Percentiles rank a stretch among this genome's conserved stretches.
Conservation (phyloP, 768 basidiomycete species). For the Boletales sp. region DNA sequence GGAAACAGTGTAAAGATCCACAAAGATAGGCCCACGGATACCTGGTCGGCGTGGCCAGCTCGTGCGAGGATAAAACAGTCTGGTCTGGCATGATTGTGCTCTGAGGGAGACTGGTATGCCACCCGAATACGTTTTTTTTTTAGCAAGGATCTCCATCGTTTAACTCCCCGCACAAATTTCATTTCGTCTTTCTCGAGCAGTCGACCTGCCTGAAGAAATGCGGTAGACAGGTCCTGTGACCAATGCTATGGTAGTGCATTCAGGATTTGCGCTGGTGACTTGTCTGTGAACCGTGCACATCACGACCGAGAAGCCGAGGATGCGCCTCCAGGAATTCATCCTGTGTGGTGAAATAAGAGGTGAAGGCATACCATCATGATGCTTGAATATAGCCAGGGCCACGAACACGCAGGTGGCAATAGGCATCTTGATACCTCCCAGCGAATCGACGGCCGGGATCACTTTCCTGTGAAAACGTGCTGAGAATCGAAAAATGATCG, state of each 20-base stretch:
- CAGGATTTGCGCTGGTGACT: background rate
- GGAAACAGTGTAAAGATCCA: background rate
- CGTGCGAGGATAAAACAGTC: background rate
- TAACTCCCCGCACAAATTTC: constrained; percentile 15
- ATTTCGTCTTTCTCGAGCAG: constrained; percentile 13
- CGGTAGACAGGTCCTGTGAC: constrained; percentile 20
- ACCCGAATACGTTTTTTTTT: background rate
- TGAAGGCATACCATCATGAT: background rate
- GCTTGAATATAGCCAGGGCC: background rate
- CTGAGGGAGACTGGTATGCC: background rate
- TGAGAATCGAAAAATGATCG: background rate
- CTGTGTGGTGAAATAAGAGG: no score
- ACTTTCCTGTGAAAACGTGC: background rate
- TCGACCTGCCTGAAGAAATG: background rate
- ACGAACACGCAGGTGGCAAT: no score
- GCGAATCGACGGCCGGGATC: background rate
- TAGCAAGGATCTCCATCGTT: no score
- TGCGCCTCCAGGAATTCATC: background rate
- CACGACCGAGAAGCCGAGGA: constrained; percentile 3
- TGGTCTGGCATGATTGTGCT: background rate
- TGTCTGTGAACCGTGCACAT: background rate
- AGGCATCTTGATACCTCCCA: background rate
- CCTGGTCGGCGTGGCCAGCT: background rate
- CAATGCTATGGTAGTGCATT: constrained; percentile 11
- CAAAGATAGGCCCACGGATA: constrained; percentile 16